Base-by-base conservation (phyloP, 148 eudicot species). In the Oxyria digyna region DNA sequence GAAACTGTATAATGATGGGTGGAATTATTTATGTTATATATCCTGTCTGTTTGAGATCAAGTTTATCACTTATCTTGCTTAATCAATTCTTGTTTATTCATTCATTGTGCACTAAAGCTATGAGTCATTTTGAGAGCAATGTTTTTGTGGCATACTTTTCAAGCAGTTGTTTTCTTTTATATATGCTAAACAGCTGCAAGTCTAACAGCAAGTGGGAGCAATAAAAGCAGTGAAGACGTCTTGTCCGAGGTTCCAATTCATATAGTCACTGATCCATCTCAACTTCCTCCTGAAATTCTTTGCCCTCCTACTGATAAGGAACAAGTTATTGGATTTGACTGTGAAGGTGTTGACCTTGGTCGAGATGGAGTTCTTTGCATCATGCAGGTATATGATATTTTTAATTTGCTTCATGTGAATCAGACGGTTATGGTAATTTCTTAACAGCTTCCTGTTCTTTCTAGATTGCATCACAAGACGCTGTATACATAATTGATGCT, bases 261-360 rank as follows among this genome's bases (percentile, higher is more conserved):
- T 80, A 80, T 94, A 67, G 85, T 94, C 42, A 94, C 97, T 11
- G 73, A 85, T 42, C 81, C 89, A 67, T 83, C 87, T 63, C 90
- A 94, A 77, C 98, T 94, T 77, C 97, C 98, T 1, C 75, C 64
- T 75, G 97, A 90, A 24, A 87, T 94, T 75, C 81, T 94, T 72
- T 75, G 79, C 62, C 98, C 97, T 21, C 82, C 89, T 68, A 78
- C 78, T 41, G 83, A 82, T 26, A 78, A 54, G 23, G 83, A 90
- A 71, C 73, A 89, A 52, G 88, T 86, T 12, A 79, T 90, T 77
- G 97, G 98, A 45, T 88, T 90, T 74, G 98, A 94, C 70, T 94
- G 97, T 77, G 98, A 94, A 77, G 98, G 97, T 73, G 98, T 86
- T 75, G 96, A 93, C 74, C 98, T 94, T 23, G 85, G 98, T 81